phyloP scores from a whole-genome alignment of 2,329 filamentous ascomycete genomes.

The Aspergillus unguis region DNA sequence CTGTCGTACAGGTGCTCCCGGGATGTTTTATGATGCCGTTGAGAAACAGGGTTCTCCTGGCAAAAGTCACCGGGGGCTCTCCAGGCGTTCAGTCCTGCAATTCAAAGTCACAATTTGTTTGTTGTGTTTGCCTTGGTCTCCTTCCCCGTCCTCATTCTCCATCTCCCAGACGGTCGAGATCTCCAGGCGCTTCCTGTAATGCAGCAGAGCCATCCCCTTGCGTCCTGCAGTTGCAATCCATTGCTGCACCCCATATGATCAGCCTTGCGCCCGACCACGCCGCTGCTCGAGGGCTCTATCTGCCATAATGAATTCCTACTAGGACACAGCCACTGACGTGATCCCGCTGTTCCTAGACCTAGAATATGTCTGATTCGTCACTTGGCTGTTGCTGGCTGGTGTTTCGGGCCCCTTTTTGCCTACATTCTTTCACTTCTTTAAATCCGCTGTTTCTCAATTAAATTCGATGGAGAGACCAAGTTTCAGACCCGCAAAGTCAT shows the following conservation, averaged over 20 bases:
- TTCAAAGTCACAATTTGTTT: slow-evolving; percentile 2
- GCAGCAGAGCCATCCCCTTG: neutral
- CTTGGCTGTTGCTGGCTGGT: neutral
- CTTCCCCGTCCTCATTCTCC: neutral
- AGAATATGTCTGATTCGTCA: slow-evolving; percentile 5
- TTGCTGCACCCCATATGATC: neutral
- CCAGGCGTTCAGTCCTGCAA: slow-evolving; percentile 9
- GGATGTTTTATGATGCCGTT: slow-evolving; percentile 20
- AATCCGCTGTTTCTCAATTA: neutral
- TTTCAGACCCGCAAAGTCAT: neutral
- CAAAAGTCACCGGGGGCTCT: slow-evolving; percentile 5
- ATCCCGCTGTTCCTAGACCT: slow-evolving; percentile 12
- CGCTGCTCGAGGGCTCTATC: neutral
- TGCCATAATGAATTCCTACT: neutral
- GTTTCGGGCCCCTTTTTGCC: neutral
- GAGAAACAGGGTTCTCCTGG: slow-evolving; percentile 14
- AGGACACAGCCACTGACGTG: neutral
- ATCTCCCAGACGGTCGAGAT: neutral
- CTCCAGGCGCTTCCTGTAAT: neutral
- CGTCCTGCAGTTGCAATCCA: neutral
- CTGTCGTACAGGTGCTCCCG: slow-evolving; percentile 17
- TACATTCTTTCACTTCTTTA: neutral
- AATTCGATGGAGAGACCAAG: neutral
- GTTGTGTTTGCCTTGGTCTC: slow-evolving; percentile 9
- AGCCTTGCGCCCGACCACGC: neutral